Conservation (phyloP, 305 asterid species). For the Fraxinus albicans region DNA sequence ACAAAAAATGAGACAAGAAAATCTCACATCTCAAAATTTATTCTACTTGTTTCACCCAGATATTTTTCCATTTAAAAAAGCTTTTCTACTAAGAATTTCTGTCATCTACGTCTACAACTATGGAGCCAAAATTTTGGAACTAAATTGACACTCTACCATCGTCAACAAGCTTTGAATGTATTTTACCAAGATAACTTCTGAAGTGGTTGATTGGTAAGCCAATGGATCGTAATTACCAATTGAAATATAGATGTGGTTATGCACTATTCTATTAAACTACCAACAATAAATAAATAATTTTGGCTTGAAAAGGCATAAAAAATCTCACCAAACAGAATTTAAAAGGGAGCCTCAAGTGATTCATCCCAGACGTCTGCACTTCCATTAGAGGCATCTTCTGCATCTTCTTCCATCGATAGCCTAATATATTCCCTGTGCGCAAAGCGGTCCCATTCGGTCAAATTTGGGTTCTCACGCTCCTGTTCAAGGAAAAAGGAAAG, state of each 20-base stretch:
- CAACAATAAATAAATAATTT: background rate
- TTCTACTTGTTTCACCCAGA: background rate
- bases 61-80: background rate
- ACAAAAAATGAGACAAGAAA: background rate
- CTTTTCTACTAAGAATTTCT: background rate
- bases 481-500: slow-evolving; percentile 31
- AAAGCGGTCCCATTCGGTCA: slow-evolving; percentile 99
- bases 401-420: slow-evolving; percentile 99
- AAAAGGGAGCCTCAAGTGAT: slow-evolving; percentile 97
- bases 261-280: background rate
- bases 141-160: background rate
- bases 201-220: background rate
- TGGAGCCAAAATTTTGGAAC: background rate
- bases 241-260: background rate
- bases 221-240: background rate
- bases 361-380: slow-evolving; percentile 99
- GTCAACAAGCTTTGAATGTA: background rate
- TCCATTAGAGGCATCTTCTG: slow-evolving; percentile 98
- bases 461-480: slow-evolving; percentile 97
- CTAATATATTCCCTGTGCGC: slow-evolving; percentile 98
- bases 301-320: slow-evolving; percentile 4
- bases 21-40: background rate
- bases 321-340: slow-evolving; percentile 56
- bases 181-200: background rate
- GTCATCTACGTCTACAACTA: background rate